Conservation (phyloP, 495 filamentous ascomycete genomes). For the Aspergillus kassunensis region DNA sequence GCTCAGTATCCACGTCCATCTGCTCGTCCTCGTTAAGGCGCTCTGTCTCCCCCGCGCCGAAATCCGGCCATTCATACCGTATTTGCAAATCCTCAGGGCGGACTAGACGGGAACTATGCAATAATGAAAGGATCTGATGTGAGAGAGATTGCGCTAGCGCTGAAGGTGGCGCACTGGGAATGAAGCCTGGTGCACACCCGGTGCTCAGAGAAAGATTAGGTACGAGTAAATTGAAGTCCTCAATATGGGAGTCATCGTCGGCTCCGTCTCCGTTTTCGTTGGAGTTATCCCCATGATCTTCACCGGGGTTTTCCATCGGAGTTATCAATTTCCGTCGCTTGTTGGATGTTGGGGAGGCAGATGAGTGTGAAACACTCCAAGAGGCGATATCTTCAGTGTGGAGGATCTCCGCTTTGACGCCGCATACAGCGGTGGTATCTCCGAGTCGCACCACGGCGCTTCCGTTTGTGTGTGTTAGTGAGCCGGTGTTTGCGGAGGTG, state of each 20-base stretch:
- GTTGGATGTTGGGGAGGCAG: constrained; percentile 24
- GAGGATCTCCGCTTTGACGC: constrained; percentile 83
- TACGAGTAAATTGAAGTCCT: constrained; percentile 69
- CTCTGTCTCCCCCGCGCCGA: constrained; percentile 29
- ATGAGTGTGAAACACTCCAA: constrained; percentile 45
- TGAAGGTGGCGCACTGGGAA: constrained; percentile 78
- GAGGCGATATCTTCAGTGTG: constrained; percentile 63
- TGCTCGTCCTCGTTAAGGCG: constrained; percentile 40
- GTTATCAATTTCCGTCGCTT: constrained; percentile 32
- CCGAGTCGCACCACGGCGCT: constrained; percentile 83
- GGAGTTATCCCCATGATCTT: constrained; percentile 13
- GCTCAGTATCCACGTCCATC: constrained; percentile 37
- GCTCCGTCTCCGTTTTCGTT: too few species aligned
- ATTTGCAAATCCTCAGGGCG: constrained; percentile 61
- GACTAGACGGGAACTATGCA: constrained; percentile 65
- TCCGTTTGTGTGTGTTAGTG: constrained; percentile 81
- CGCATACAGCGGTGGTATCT: constrained; percentile 88
- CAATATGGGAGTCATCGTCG: constrained; percentile 49
- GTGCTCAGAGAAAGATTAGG: constrained; percentile 90
- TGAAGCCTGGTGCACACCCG: constrained; percentile 78
- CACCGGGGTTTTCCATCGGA: constrained; percentile 14
- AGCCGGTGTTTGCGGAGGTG: constrained; percentile 68
- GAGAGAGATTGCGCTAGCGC: constrained; percentile 77
- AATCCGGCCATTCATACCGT: constrained; percentile 54
- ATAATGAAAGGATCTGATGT: constrained; percentile 67